A percentile compares a stretch with the other conserved stretches of the same genome.
Conservation (phyloP, 1,139 yeast species). For the Suhomyces choctaworum region DNA sequence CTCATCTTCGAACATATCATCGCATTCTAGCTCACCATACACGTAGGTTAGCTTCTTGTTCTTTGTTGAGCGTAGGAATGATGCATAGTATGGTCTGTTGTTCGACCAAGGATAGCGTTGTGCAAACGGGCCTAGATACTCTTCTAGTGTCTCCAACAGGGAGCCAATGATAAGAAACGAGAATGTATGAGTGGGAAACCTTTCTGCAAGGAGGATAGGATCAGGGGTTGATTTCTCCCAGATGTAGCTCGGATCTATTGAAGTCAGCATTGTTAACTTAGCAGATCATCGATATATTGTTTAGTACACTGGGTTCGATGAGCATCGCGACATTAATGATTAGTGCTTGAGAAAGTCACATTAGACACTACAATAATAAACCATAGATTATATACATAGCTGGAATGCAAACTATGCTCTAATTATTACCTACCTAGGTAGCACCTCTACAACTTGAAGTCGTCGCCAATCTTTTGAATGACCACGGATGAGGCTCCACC, state of each 20-base stretch:
- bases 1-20: slow-evolving; percentile 47
- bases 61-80: slow-evolving; percentile 1
- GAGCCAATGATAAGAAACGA: slow-evolving; percentile 8
- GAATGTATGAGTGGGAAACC: slow-evolving; percentile 6
- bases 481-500: slow-evolving; percentile 95
- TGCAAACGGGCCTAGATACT: slow-evolving; percentile 39
- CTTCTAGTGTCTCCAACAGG: slow-evolving; percentile 1
- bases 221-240: slow-evolving; percentile 11
- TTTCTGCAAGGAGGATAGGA: slow-evolving; percentile 2
- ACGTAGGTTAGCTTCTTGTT: slow-evolving; percentile 27
- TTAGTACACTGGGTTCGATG: too few relatives aligned
- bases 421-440: too few relatives aligned
- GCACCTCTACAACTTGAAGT: slow-evolving; percentile 23
- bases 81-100: slow-evolving; percentile 8
- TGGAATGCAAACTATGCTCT: too few relatives aligned
- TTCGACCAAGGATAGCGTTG: slow-evolving; percentile 38
- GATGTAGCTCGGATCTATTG: too few relatives aligned
- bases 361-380: too few relatives aligned
- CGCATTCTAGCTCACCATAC: slow-evolving; percentile 45
- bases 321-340: too few relatives aligned
- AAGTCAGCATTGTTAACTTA: slow-evolving; percentile 4
- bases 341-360: too few relatives aligned
- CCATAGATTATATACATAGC: too few relatives aligned
- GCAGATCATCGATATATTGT: too few relatives aligned
- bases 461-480: slow-evolving; percentile 49